Percentiles rank a stretch among this genome's conserved stretches.
phyloP scores from a whole-genome alignment of 2,329 filamentous ascomycete genomes.

The Pseudogymnoascus sp. region DNA sequence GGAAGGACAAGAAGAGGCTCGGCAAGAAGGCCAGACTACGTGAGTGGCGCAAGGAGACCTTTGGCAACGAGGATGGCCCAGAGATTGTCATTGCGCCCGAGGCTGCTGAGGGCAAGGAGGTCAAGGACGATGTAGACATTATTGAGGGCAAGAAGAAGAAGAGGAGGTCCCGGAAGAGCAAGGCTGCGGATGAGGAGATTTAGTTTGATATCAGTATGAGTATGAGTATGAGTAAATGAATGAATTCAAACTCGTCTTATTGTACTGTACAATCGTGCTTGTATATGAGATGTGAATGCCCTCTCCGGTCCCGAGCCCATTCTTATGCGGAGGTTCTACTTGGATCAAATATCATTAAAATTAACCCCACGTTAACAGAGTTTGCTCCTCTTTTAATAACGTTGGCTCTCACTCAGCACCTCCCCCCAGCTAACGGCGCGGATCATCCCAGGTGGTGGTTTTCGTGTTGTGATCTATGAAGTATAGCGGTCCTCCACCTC shows the following conservation, averaged over 20 bases:
- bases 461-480: conserved; percentile 99
- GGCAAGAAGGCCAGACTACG: conserved; percentile 87
- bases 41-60: conserved; percentile 69
- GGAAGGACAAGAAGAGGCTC: conserved; percentile 76
- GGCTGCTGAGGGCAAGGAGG: conserved; percentile 21
- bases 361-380: not conserved
- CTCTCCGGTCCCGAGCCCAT: not conserved
- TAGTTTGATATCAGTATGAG: conserved; percentile 8
- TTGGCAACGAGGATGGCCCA: conserved; percentile 43
- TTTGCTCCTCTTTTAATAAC: no score
- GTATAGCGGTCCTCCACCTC: conserved; percentile 94
- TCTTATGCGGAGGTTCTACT: conserved; percentile 6
- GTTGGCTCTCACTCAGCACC: no score
- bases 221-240: conserved; percentile 3
- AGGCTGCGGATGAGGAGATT: conserved; percentile 15
- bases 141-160: conserved; percentile 40
- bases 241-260: not conserved
- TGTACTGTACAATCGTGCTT: conserved; percentile 3
- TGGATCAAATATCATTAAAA: not conserved
- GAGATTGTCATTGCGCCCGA: conserved; percentile 25
- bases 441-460: conserved; percentile 98
- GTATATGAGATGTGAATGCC: not conserved
- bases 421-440: conserved; percentile 54
- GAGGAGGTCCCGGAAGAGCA: conserved; percentile 42
- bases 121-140: conserved; percentile 26